A percentile compares a stretch with the other conserved stretches of the same genome.
These are phyloP conservation scores for Dittrichia graveolens DNA, from an alignment of 129 eudicot genomes.

Conservation along the genomic window DNA sequence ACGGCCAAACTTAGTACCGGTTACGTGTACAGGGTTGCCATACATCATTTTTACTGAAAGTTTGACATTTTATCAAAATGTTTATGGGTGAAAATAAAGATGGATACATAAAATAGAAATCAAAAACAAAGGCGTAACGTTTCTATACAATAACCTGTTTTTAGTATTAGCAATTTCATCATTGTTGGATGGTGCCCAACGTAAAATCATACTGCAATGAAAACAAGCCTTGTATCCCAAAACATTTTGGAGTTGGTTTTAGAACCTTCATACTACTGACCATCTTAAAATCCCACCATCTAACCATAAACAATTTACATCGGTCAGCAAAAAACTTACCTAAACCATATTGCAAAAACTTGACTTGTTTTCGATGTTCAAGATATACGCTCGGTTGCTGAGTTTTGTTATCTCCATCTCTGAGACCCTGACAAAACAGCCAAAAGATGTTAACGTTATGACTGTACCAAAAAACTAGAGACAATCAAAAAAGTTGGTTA, in stretches of 20 bases:
- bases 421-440: conserved; percentile 48
- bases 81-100: not conserved
- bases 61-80: not conserved
- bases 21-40: not conserved
- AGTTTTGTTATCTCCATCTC: conserved; percentile 24
- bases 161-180: conserved; percentile 14
- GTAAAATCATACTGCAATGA: conserved; percentile 9
- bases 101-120: not conserved
- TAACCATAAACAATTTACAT: conserved; percentile 31
- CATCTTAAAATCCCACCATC: not conserved
- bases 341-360: conserved; percentile 24
- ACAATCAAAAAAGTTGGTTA: conserved; percentile 17
- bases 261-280: not conserved
- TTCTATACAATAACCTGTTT: conserved; percentile 1
- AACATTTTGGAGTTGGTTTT: no score
- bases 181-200: not conserved
- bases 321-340: conserved; percentile 35
- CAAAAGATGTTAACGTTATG: conserved; percentile 12
- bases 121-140: not conserved
- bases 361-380: conserved; percentile 11
- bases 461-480: conserved; percentile 33
- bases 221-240: not conserved
- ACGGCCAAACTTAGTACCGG: no score
- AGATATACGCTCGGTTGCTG: not conserved
- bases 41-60: not conserved